Base-by-base conservation (phyloP, 2,329 filamentous ascomycete species). In the Apiospora arundinis region DNA sequence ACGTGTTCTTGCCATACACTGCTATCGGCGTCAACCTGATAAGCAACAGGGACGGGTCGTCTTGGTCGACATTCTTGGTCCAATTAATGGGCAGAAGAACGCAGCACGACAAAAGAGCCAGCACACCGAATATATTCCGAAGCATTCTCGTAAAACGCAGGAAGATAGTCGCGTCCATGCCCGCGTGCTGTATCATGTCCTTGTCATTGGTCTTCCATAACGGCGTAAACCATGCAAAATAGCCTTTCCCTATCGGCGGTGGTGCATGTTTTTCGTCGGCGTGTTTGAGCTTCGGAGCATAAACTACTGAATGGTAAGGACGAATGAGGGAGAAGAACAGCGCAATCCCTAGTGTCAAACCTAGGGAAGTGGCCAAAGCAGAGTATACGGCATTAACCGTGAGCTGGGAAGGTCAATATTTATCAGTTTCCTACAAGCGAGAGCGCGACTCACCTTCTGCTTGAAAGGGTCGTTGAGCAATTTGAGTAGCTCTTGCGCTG, bases 251-350 rank as follows among this genome's bases (percentile, higher is more conserved):
- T 77, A 98, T 88, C 0, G 93, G 91, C 16, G 96, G 96, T 23
- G 95, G 96, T 12, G 93, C 90, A 84, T 97, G 95, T 82, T 92
- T 94, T 76, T 94, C 91, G 81, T 98, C 95, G 80, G 94, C 93
- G 85, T 98, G 92, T 81, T 97, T 97, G 67, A 97, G 87, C 80
- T 97, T 95, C 52, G 96, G 96, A 4, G 96, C 95, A 83, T 99
- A 99, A 67, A 99, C 94, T 76, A 95, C 89, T 70, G 92, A 92
- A 82, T 98, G 95, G 82, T 95, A 95, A 6, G 96, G 96, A 73
- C 96, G 93, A 70, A 98, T 86, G 77, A 98, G 85, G 74, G 94
- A 97, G 87, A 98, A 99, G 74, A 91, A 83, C 72, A 97, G 80
- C 73, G 94, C 91, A 76, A 97, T 91, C 75, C 91, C 86, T 74